Conservation (phyloP, 306 rosid species). For the Potentilla sterilis region DNA sequence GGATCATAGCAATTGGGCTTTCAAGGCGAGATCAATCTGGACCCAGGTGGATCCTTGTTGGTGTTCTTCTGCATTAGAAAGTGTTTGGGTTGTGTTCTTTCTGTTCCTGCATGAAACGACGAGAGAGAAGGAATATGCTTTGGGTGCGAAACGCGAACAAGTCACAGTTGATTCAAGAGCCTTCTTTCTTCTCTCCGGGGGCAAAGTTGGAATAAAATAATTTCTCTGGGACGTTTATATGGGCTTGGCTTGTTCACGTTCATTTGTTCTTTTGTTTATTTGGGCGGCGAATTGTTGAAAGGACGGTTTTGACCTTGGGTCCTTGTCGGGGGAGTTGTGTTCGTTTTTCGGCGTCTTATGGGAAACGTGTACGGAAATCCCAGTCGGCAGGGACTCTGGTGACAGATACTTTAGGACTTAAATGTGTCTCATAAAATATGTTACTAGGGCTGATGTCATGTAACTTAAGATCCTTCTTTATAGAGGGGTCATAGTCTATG, state of each 20-base stretch:
- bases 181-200: neutral
- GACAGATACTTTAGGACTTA: neutral
- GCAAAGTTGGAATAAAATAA: slow-evolving; percentile 27
- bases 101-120: neutral
- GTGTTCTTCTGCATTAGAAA: neutral
- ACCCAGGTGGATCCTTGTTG: neutral
- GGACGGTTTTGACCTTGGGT: slow-evolving; percentile 26
- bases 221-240: neutral
- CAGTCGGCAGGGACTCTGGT: neutral
- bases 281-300: neutral
- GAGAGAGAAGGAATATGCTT: slow-evolving; percentile 46
- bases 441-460: neutral
- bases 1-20: neutral
- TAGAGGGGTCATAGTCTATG: no score
- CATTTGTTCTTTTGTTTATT: neutral
- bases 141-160: slow-evolving; percentile 29
- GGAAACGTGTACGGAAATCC: neutral
- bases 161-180: slow-evolving; percentile 29
- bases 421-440: neutral
- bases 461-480: no score
- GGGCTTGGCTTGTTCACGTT: neutral
- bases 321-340: neutral
- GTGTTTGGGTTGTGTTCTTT: neutral
- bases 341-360: neutral
- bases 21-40: slow-evolving; percentile 2